Evolutionary conservation across 139 green algal species (phyloP), one percentile per base, ranked within the genome.

Genomic region (Raphidocelis subcapitata): DNA sequence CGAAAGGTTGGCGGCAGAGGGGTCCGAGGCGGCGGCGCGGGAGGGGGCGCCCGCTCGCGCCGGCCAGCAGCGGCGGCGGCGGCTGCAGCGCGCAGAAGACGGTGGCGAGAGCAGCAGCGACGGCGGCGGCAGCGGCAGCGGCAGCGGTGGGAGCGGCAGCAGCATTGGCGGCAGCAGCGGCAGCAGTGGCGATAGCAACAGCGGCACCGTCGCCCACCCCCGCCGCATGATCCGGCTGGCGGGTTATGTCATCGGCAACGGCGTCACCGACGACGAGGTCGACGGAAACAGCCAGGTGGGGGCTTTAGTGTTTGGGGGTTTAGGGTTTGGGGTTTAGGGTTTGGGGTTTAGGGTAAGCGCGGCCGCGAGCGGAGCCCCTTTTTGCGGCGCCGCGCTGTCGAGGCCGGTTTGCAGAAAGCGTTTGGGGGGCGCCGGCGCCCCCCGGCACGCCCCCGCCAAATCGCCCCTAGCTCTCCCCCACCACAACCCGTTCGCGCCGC

Each of bases 231-330:
- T 35, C 12, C 60, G 46, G 0, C 60, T 73, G 18, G 75, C 86
- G 68, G 91, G 90, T 14, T 96, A 95, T 73, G 55, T 86, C 2
- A 62, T 94, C 1, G 91, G 90, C 62, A 95, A 96, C 46, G 83
- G 75, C 8, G 91, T 93, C 15, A 91, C 87, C 0, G 90, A 96
- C 56, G 74, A 89, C 26, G 35, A 62, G 14, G 66, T 80, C 31
- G 90, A 96, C 55, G 80, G 80, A 41, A 85, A 90, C 67, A 82
- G 75, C 16, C 67, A 90, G 73, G 35, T 92, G 10, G 76, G 83
- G n/a, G n/a, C n/a, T n/a, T n/a, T n/a, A n/a, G n/a, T n/a, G n/a
- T n/a, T n/a, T n/a, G n/a, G n/a, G n/a, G n/a, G n/a, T n/a, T n/a
- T n/a, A n/a, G n/a, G n/a, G n/a, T n/a, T n/a, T n/a, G n/a, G n/a